Base-by-base conservation (phyloP, 805 yeast species). In the Hanseniaspora valbyensis region DNA sequence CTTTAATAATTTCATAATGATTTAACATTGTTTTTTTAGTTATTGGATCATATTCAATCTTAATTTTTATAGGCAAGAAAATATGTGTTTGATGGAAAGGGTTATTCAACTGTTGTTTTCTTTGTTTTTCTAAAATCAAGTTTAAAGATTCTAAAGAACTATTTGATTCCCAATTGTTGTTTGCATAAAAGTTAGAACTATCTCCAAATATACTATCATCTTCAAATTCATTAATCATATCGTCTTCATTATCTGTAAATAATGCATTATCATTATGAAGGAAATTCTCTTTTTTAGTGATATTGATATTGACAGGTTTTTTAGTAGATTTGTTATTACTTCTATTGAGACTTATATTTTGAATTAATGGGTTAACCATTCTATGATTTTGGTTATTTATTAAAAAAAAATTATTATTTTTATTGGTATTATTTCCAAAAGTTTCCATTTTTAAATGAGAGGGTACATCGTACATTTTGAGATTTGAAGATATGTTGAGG, bases 21-120 rank as follows among this genome's bases (percentile, higher is more conserved):
- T 92, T 92, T 54, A 92, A 71, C 32, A 82, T 78, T 61, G 89
- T 84, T 45, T 92, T 76, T 54, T 82, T 80, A 1, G 82, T 78
- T 4, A 83, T 75, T 0, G 97, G 96, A 64, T 92, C 95, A 66
- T 86, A 88, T 57, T 89, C 95, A 34, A 90, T 74, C 32, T 74
- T 76, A 14, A 92, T 85, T 60, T 83, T 87, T 6, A 89, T 96
- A 1, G 61, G 56, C 7, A 59, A 55, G 42, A 59, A 61, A 14
- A 67, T 55, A 43, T 64, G 65, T 16, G 61, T 58, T 57, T 67
- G 69, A 54, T 70, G 74, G 34, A 59, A 55, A 26, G 74, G 74
- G 54, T 70, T 70, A 46, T 66, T 69, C 54, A 70, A 60, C 57
- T 69, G 71, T 50, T 66, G 61, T 44, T 64, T 57, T 42, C 68